These are phyloP conservation scores for Argentina anserina DNA, from an alignment of 306 rosid species.

Conservation along the genomic window DNA sequence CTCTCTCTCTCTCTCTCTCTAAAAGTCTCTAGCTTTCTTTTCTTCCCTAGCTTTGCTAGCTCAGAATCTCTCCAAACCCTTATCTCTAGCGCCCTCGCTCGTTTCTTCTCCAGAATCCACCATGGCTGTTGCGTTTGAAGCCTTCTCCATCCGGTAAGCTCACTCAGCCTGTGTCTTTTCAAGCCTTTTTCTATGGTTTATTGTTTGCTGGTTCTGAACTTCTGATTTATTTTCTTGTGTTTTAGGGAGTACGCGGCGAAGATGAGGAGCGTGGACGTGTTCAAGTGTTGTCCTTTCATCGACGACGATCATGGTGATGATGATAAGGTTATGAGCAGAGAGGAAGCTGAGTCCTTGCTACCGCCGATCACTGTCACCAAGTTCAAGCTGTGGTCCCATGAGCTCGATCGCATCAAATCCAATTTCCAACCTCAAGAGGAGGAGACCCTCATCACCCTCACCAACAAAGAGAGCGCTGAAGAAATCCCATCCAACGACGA, in stretches of 20 bases:
- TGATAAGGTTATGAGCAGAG: conserved; percentile 18
- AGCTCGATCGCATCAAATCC: conserved; percentile 53
- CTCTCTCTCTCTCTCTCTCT: neutral
- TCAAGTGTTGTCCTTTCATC: conserved; percentile 72
- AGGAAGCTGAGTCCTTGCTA: conserved; percentile 40
- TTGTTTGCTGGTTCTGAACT: neutral
- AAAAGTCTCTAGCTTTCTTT: neutral
- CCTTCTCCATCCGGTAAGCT: conserved; percentile 84
- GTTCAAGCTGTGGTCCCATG: conserved; percentile 68
- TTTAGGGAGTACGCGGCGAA: conserved; percentile 69
- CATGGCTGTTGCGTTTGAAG: conserved; percentile 59
- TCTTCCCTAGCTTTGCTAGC: neutral
- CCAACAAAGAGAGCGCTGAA: conserved; percentile 3
- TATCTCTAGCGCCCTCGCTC: conserved; percentile 12
- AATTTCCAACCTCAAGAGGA: neutral
- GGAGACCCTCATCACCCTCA: neutral
- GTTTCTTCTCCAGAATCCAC: conserved; percentile 18
- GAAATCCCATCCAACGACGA: conserved; percentile 25
- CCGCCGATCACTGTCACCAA: conserved; percentile 69
- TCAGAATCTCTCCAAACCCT: conserved; percentile 18
- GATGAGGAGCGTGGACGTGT: conserved; percentile 66
- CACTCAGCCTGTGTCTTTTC: neutral
- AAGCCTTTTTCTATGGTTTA: neutral
- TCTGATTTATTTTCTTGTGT: conserved; percentile 3
- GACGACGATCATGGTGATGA: conserved; percentile 16